Evolutionary conservation across 441 rosid genomes (phyloP), one percentile per base, ranked within the genome.

Genomic region (Eutrema salsugineum): DNA sequence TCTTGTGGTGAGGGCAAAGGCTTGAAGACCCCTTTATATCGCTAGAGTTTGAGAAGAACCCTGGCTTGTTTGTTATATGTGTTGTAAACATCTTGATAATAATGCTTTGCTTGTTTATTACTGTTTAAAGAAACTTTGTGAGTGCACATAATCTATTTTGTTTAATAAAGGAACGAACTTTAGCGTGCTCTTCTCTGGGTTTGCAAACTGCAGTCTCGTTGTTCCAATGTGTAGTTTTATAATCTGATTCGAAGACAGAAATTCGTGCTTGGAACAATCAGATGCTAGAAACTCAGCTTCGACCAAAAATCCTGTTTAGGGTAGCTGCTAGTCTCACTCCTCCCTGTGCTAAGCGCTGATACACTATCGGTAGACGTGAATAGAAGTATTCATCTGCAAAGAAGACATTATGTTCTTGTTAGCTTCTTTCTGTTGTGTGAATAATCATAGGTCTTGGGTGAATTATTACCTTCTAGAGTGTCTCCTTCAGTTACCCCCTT

Each of bases 241-340:
- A 4, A 40, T 49, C 36, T 40, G 44, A 16, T 71, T 20, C 2
- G 2, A 20, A 54, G 35, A 28, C 24, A 56, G 12, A n/a, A 55
- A 16, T 35, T 9, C 4, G 46, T 9, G 32, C 17, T 14, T 64
- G 33, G 36, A 72, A 5, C 42, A 38, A 17, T 30, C 12, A 22
- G 11, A 9, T 50, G 44, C 30, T 74, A 28, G 2, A 47, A 32
- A 39, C 59, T 46, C 8, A 11, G 71, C 65, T 49, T 78, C 24
- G 47, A 28, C 83, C 77, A 38, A 91, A 88, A 10, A 91, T 83
- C 32, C 83, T 89, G 71, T 94, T 91, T 12, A 91, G 86, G 19
- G 91, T 87, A 32, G 97, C 96, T 17, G 95, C 98, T 39, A 91
- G 76, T 75, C 98, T 81, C 51, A 91, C 91, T 8, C 94, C 97